Conservation (phyloP, 2,329 filamentous ascomycete genomes). For the Sclerotinia subarctica region DNA sequence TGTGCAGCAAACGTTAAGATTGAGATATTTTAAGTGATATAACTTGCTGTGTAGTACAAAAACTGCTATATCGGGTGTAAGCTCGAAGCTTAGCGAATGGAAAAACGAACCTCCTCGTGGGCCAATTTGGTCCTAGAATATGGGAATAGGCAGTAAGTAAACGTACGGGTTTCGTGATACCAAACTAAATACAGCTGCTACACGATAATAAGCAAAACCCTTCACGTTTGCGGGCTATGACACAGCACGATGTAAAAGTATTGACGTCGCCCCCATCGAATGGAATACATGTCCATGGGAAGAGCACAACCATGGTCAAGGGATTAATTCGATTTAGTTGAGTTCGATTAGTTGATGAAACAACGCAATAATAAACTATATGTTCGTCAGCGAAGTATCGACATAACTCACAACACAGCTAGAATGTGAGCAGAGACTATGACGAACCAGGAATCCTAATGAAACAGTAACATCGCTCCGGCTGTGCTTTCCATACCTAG, state of each 20-base stretch:
- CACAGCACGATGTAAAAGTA: background rate
- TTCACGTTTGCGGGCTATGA: background rate
- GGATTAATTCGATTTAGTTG: background rate
- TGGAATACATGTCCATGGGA: background rate
- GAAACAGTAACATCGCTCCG: background rate
- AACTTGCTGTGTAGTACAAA: background rate
- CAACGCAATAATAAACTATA: background rate
- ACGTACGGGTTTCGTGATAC: background rate
- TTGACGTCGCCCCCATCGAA: background rate
- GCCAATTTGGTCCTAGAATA: background rate
- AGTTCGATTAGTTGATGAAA: background rate
- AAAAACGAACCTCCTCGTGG: background rate
- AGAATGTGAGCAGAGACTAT: background rate
- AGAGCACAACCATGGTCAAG: background rate
- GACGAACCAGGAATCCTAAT: background rate
- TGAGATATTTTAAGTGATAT: background rate
- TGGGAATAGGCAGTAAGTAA: background rate
- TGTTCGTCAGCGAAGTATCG: background rate
- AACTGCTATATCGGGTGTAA: background rate
- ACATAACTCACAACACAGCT: background rate
- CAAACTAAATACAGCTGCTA: background rate
- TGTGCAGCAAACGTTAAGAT: background rate
- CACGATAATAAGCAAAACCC: background rate
- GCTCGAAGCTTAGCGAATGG: background rate
- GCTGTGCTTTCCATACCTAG: background rate